These are phyloP conservation scores for Zizania latifolia DNA, from an alignment of 176 grass and related monocot genomes.

Conservation along the genomic window DNA sequence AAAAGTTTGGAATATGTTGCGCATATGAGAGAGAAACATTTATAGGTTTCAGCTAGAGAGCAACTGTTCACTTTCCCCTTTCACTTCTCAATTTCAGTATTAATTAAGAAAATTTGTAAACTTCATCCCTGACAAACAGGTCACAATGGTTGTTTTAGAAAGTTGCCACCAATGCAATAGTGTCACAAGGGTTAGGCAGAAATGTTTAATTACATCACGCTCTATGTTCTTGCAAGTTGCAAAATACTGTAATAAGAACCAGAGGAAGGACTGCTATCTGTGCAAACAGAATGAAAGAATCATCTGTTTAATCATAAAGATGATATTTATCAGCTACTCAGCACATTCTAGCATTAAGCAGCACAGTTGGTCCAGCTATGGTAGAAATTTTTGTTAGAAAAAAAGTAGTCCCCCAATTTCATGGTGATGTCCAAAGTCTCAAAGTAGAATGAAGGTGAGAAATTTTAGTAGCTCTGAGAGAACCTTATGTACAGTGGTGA, in stretches of 20 bases:
- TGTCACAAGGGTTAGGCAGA: neutral
- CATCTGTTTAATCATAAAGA: neutral
- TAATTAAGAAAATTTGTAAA: neutral
- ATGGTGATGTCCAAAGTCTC: neutral
- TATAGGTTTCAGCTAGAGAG: neutral
- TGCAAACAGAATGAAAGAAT: neutral
- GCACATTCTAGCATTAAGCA: neutral
- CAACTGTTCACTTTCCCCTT: neutral
- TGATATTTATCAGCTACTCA: neutral
- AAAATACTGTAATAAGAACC: neutral
- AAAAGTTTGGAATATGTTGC: neutral
- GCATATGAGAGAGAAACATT: neutral
- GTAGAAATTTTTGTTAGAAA: neutral
- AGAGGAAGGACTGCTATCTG: neutral
- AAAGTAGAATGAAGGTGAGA: conserved; percentile 2
- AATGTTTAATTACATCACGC: neutral
- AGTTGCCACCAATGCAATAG: neutral
- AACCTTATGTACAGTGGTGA: conserved; percentile 35
- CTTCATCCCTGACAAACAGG: neutral
- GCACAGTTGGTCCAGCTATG: neutral
- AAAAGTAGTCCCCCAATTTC: neutral
- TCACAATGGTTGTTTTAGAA: neutral
- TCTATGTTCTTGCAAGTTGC: neutral
- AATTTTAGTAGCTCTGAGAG: neutral
- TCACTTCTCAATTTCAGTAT: neutral